phyloP scores from a whole-genome alignment of 2,329 filamentous ascomycete species.

The Podosphaera xanthii region DNA sequence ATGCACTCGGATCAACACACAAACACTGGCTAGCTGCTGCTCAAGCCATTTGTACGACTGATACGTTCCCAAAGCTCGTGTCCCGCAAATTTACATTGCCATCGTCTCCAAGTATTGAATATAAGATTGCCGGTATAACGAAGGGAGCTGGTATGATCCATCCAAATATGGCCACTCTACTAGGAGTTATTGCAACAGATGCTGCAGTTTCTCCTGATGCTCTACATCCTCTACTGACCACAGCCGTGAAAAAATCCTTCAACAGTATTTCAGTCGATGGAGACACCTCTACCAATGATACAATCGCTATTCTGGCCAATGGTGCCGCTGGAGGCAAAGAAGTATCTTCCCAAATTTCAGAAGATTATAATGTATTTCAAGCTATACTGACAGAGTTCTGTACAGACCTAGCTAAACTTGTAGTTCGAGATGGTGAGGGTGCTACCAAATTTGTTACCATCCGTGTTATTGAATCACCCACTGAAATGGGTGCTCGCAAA shows the following conservation, averaged over 20 bases:
- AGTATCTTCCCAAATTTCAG: constrained; percentile 28
- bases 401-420: constrained; percentile 66
- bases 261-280: constrained; percentile 95
- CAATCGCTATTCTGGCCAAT: constrained; percentile 82
- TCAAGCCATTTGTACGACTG: constrained; percentile 87
- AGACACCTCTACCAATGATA: constrained; percentile 95
- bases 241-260: constrained; percentile 66
- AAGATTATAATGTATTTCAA: constrained; percentile 50
- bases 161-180: constrained; percentile 92
- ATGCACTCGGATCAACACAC: constrained; percentile 50
- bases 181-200: constrained; percentile 82
- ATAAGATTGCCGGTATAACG: constrained; percentile 79
- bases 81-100: constrained; percentile 69
- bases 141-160: constrained; percentile 99
- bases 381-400: constrained; percentile 54
- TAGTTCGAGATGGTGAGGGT: constrained; percentile 89
- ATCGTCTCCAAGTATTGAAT: constrained; percentile 50
- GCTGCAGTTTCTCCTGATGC: constrained; percentile 49
- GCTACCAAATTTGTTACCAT: constrained; percentile 97
- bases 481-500: constrained; percentile 47
- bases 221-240: constrained; percentile 45
- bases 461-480: constrained; percentile 50
- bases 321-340: constrained; percentile 60
- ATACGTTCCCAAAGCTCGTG: constrained; percentile 91
- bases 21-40: constrained; percentile 72